Conservation (phyloP, 225 moss, liverwort and hornwort species). For the Bryoerythrophyllum caledonicum region DNA sequence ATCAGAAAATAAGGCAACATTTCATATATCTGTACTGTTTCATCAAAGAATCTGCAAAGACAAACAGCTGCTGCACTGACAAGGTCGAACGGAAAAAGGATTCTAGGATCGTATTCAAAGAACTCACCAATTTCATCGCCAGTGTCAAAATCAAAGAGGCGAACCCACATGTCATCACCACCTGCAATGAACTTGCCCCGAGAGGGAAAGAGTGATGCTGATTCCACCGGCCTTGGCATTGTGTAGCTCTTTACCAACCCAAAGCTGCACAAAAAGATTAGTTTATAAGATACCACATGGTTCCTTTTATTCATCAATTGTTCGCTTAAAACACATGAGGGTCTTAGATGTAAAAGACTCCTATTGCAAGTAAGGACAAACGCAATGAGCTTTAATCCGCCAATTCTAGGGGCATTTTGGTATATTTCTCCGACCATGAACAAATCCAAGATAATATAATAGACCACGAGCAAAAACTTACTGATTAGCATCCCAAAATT, state of each 20-base stretch:
- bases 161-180: slow-evolving; percentile 99
- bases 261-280: slow-evolving; percentile 60
- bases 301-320: not conserved
- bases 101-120: not conserved
- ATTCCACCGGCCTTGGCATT: slow-evolving; percentile 97
- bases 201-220: slow-evolving; percentile 88
- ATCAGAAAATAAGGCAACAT: not conserved
- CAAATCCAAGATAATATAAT: not conserved
- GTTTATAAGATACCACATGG: not conserved
- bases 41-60: slow-evolving; percentile 1
- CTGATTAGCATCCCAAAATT: slow-evolving; percentile 99
- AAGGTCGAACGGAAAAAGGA: slow-evolving; percentile 1
- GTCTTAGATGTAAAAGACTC: not conserved
- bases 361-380: not conserved
- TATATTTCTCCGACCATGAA: not conserved
- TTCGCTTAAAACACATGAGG: not conserved
- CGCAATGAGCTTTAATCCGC: not conserved
- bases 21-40: not conserved
- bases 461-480: slow-evolving; percentile 39
- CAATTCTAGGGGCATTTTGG: not conserved
- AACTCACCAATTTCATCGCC: slow-evolving; percentile 92
- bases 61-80: not conserved
- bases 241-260: slow-evolving; percentile 91
- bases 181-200: slow-evolving; percentile 95
- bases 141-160: slow-evolving; percentile 91